Evolutionary conservation across 371 early-diverging fungal species (phyloP).

Genomic region (Apophysomyces variabilis): DNA sequence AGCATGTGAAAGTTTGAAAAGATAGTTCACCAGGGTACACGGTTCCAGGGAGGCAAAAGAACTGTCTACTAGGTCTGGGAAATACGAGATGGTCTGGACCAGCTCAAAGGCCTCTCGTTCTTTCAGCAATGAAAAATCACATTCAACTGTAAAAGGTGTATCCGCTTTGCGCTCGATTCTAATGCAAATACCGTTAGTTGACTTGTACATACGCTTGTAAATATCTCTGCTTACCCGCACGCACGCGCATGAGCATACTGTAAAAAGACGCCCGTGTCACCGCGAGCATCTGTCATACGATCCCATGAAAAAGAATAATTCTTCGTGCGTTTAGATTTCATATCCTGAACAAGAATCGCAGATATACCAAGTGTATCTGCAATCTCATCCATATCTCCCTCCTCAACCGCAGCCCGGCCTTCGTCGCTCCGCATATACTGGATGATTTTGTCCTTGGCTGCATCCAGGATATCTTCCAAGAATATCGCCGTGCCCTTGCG

Average conservation of each 20-base stretch:
- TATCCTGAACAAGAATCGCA: conserved; percentile 94
- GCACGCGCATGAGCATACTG: conserved; percentile 96
- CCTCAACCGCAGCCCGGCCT: background rate
- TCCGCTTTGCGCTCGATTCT: conserved; percentile 49
- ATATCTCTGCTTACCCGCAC: conserved; percentile 56
- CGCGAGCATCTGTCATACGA: conserved; percentile 91
- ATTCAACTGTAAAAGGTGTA: conserved; percentile 17
- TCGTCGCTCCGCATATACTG: conserved; percentile 23
- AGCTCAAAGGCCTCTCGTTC: conserved; percentile 77
- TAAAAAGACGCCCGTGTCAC: conserved; percentile 97
- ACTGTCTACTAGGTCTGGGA: conserved; percentile 78
- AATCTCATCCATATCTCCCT: conserved; percentile 43
- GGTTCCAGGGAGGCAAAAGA: conserved; percentile 79
- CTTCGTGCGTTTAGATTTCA: conserved; percentile 88
- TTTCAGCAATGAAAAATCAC: conserved; percentile 55
- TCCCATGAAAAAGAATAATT: conserved; percentile 97
- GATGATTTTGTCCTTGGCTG: conserved; percentile 64
- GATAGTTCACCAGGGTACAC: conserved; percentile 84
- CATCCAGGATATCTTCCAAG: conserved; percentile 94
- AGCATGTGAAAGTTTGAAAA: conserved; percentile 80
- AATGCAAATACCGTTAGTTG: conserved; percentile 9
- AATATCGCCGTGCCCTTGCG: conserved; percentile 96
- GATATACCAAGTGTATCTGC: conserved; percentile 79
- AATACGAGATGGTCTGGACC: conserved; percentile 77
- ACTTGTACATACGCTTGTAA: background rate